phyloP scores from a whole-genome alignment of 352 stramenopile species.

The Aphanomyces invadans region DNA sequence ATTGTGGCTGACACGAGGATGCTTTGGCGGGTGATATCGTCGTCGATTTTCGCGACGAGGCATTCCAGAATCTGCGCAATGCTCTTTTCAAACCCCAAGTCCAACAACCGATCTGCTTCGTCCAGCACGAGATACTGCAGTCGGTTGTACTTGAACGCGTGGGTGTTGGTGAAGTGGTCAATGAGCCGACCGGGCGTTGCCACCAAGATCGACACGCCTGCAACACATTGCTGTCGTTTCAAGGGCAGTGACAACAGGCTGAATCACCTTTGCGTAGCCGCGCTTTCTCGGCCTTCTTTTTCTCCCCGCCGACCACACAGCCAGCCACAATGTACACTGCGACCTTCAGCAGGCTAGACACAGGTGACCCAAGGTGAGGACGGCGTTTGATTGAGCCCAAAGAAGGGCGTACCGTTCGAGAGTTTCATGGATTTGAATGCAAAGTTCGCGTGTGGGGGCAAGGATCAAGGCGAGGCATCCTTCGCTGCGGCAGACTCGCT shows the following conservation, averaged over 20 bases:
- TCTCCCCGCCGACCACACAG: slow-evolving; percentile 88
- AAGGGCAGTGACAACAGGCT: slow-evolving; percentile 69
- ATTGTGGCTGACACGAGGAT: slow-evolving; percentile 85
- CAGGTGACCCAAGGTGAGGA: too few species aligned
- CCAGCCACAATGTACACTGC: slow-evolving; percentile 53
- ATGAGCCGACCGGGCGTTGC: slow-evolving; percentile 96
- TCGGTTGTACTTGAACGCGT: slow-evolving; percentile 25
- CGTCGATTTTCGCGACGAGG: slow-evolving; percentile 24
- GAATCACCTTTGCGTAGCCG: slow-evolving; percentile 67
- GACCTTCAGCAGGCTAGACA: slow-evolving; percentile 24
- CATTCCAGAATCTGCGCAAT: slow-evolving; percentile 97
- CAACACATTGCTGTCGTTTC: slow-evolving; percentile 49
- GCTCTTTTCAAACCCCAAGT: slow-evolving; percentile 95
- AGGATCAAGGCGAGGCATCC: slow-evolving; percentile 78
- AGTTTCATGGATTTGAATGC: slow-evolving; percentile 33
- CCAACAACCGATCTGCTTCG: slow-evolving; percentile 96
- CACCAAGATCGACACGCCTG: slow-evolving; percentile 85
- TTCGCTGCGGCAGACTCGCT: slow-evolving; percentile 67
- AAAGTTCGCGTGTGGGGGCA: slow-evolving; percentile 50
- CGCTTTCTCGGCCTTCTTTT: slow-evolving; percentile 79
- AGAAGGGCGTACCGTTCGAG: slow-evolving; percentile 20
- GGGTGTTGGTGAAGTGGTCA: slow-evolving; percentile 86
- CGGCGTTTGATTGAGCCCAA: too few species aligned
- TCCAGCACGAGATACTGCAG: slow-evolving; percentile 98
- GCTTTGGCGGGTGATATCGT: slow-evolving; percentile 44